These are phyloP conservation scores for Tilletiopsis washingtonensis DNA, from an alignment of 1,284 basidiomycete species.

Conservation along the genomic window DNA sequence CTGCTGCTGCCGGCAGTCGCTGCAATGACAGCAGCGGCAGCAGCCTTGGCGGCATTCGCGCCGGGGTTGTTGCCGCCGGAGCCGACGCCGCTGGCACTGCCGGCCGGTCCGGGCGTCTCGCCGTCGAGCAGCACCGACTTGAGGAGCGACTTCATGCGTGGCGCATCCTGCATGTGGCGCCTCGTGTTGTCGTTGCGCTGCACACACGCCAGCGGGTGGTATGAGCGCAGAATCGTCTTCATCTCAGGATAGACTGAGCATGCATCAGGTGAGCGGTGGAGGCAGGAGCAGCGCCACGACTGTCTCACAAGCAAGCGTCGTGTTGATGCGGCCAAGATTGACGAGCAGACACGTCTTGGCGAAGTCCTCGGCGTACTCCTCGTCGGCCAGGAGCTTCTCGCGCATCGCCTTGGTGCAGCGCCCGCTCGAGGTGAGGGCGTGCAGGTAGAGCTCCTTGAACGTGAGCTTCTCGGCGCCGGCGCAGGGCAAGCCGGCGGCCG, in stretches of 20 bases:
- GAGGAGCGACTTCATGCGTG: conserved; percentile 66
- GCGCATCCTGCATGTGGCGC: conserved; percentile 70
- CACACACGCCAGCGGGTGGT: conserved; percentile 72
- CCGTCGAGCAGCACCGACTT: conserved; percentile 67
- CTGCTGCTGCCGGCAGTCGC: conserved; percentile 8
- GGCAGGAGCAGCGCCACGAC: neutral
- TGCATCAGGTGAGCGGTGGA: neutral
- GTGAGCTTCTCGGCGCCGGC: conserved; percentile 48
- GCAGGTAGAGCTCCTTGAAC: conserved; percentile 76
- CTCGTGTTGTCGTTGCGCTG: conserved; percentile 58
- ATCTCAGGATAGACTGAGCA: conserved; percentile 56
- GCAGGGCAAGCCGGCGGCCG: conserved; percentile 15
- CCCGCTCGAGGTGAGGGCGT: conserved; percentile 65
- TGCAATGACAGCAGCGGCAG: too few species aligned
- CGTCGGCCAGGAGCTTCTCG: conserved; percentile 71
- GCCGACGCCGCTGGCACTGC: conserved; percentile 18
- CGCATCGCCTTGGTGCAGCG: conserved; percentile 79
- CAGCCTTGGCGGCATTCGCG: conserved; percentile 16
- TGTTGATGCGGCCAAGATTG: conserved; percentile 87
- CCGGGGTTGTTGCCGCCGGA: conserved; percentile 16
- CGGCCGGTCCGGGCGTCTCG: conserved; percentile 52
- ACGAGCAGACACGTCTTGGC: conserved; percentile 71
- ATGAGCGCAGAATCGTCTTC: conserved; percentile 70
- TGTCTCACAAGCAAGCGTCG: conserved; percentile 69
- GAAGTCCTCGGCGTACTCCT: conserved; percentile 70